Evolutionary conservation across 345 rosid species (phyloP).

Genomic region (Lenwebbia sp.): DNA sequence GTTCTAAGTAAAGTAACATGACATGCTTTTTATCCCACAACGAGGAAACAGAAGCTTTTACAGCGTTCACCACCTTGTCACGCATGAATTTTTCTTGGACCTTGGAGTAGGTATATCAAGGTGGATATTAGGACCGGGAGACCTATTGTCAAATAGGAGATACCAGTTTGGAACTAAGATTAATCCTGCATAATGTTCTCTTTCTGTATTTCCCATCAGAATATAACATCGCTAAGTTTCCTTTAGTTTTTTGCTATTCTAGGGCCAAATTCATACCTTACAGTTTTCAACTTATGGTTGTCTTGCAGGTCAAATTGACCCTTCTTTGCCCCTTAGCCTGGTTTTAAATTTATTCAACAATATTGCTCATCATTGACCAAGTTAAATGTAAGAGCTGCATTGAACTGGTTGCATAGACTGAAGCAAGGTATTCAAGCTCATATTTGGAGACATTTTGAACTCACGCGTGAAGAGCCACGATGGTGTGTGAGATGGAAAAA

Average conservation of each 20-base stretch:
- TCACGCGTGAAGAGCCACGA: background rate
- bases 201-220: background rate
- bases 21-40: background rate
- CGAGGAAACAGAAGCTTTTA: background rate
- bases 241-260: background rate
- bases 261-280: background rate
- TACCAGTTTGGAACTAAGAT: background rate
- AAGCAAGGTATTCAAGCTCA: background rate
- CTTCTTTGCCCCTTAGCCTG: background rate
- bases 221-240: background rate
- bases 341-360: background rate
- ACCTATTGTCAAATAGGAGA: background rate
- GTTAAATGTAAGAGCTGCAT: background rate
- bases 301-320: background rate
- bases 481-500: conserved; percentile 53
- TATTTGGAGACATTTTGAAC: background rate
- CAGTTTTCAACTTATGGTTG: background rate
- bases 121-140: background rate
- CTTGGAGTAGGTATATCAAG: background rate
- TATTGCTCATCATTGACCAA: background rate
- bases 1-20: background rate
- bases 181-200: background rate
- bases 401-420: background rate
- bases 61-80: background rate
- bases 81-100: background rate